A percentile compares a stretch with the other conserved stretches of the same genome.
Conservation (phyloP, 2,329 filamentous ascomycete species). For the Endothia cerciana region DNA sequence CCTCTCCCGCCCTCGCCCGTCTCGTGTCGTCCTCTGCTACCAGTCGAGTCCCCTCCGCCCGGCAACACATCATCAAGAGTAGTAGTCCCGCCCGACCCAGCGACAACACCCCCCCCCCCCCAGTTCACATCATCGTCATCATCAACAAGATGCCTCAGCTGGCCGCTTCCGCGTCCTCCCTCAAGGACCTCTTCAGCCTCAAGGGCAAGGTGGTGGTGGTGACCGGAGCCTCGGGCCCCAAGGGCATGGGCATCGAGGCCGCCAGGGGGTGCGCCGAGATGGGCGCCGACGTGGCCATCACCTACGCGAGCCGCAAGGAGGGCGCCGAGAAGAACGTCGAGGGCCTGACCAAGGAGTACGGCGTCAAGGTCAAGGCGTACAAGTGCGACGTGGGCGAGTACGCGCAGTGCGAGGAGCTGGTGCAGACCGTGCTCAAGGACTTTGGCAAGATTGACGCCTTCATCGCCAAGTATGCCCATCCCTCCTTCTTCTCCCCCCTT, state of each 20-base stretch:
- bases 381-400: constrained; percentile 61
- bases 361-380: constrained; percentile 67
- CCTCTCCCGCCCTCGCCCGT: not conserved
- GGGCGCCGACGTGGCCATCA: constrained; percentile 70
- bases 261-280: constrained; percentile 69
- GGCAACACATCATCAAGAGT: constrained; percentile 11
- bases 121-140: not conserved
- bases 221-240: constrained; percentile 68
- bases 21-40: not conserved
- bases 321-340: constrained; percentile 67
- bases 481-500: not conserved
- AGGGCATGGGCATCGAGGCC: constrained; percentile 71
- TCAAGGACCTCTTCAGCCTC: constrained; percentile 69
- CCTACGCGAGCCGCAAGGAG: constrained; percentile 70
- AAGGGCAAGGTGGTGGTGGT: constrained; percentile 73
- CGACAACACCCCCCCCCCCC: not conserved
- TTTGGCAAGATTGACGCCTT: constrained; percentile 77
- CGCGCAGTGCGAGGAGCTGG: constrained; percentile 54
- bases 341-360: constrained; percentile 66
- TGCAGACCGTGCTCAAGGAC: constrained; percentile 68
- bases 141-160: constrained; percentile 61
- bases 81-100: no score
- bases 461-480: constrained; percentile 70
- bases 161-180: constrained; percentile 59
- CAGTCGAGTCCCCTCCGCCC: not conserved